Percentiles rank a stretch among this genome's conserved stretches.
These are phyloP conservation scores for Podaxis sp. DNA, from an alignment of 768 basidiomycete genomes.

Conservation along the genomic window DNA sequence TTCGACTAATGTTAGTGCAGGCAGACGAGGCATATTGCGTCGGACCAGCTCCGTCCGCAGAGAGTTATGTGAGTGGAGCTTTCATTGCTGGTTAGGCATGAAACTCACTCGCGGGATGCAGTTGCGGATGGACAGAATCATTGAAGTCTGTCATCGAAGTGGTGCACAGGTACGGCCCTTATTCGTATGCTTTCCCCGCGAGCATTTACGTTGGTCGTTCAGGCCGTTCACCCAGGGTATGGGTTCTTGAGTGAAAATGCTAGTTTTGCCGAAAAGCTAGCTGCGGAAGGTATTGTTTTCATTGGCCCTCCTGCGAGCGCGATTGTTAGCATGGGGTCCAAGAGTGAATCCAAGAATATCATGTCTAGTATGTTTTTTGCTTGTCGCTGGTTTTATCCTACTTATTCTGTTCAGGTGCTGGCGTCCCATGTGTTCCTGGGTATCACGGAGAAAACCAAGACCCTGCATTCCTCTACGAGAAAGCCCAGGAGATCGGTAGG, in stretches of 20 bases:
- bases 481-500: conserved; percentile 71
- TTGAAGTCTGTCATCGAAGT: conserved; percentile 76
- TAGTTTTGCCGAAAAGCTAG: conserved; percentile 69
- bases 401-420: conserved; percentile 54
- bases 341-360: conserved; percentile 96
- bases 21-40: conserved; percentile 93
- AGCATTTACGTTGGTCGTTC: conserved; percentile 6
- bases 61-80: conserved; percentile 75
- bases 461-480: conserved; percentile 61
- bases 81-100: background rate
- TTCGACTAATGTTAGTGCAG: conserved; percentile 22
- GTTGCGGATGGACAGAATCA: conserved; percentile 87
- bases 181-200: background rate
- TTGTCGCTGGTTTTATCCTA: background rate
- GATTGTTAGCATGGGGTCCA: conserved; percentile 93
- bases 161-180: conserved; percentile 74
- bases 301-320: conserved; percentile 89
- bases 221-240: conserved; percentile 94
- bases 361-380: conserved; percentile 62
- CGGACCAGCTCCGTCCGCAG: conserved; percentile 84
- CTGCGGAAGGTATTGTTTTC: conserved; percentile 81
- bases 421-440: conserved; percentile 91
- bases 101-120: conserved; percentile 27
- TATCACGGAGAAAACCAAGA: conserved; percentile 89
- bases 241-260: conserved; percentile 95